These are phyloP conservation scores for Cytospora piceae DNA, from an alignment of 2,329 filamentous ascomycete genomes.

Conservation along the genomic window DNA sequence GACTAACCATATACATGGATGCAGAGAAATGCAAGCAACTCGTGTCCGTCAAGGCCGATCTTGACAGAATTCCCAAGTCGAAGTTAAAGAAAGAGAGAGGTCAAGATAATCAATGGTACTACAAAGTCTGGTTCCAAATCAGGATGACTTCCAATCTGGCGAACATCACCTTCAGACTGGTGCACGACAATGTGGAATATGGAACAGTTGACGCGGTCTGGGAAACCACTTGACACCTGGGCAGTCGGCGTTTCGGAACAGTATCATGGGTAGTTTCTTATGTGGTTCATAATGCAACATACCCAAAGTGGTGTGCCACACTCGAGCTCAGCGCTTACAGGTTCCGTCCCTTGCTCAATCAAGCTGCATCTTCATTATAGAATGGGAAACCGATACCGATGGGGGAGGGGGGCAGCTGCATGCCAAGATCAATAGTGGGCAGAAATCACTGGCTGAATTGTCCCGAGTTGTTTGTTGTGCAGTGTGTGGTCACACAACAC, in stretches of 20 bases:
- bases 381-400: neutral
- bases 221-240: neutral
- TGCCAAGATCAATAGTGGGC: neutral
- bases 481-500: neutral
- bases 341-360: neutral
- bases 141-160: slow-evolving; percentile 2
- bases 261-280: no score
- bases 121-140: slow-evolving; percentile 6
- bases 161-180: slow-evolving; percentile 3
- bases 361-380: neutral
- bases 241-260: no score
- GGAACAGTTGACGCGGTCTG: neutral
- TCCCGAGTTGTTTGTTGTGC: neutral
- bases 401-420: neutral
- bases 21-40: neutral
- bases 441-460: no score
- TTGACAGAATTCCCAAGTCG: neutral
- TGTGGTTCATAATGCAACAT: no score
- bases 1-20: neutral
- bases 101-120: neutral
- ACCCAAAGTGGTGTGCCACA: neutral
- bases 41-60: neutral
- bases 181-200: slow-evolving; percentile 2
- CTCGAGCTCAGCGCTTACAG: neutral
- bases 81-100: neutral